Evolutionary conservation across 2,329 filamentous ascomycete genomes (phyloP), one percentile per base, ranked within the genome.

Genomic region (Alternaria brassicicola): DNA sequence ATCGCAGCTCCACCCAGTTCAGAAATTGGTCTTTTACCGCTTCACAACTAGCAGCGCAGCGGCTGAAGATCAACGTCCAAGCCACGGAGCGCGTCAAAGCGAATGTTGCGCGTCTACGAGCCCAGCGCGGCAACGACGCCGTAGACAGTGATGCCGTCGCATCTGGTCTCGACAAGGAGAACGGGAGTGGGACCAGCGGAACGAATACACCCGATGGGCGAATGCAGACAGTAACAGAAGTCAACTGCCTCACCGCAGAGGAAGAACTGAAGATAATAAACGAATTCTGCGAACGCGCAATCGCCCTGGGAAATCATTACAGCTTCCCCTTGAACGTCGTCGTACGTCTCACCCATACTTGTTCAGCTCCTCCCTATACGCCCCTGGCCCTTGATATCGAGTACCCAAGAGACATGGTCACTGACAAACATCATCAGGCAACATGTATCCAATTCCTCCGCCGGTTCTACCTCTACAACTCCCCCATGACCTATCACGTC

Each of bases 381-480:
- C n/a, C n/a, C n/a, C n/a, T n/a, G n/a, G n/a, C n/a, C n/a, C n/a
- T n/a, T n/a, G n/a, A n/a, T n/a, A n/a, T n/a, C n/a, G n/a, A n/a
- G n/a, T n/a, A n/a, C n/a, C n/a, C n/a, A n/a, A n/a, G n/a, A 38
- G 3, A 36, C 53, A 21, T 6, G 12, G 25, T 2, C 36, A 38
- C 41, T 63, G 30, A 55, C 33, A 33, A 15, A 23, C 9, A n/a
- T 2, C 9, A 21, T n/a, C 50, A 87, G 84, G 88, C 90, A 25
- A 97, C 93, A 6, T 92, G 92, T 3, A 90, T 94, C 61, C 88
- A 96, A 72, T 97, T 96, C 76, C 85, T 99, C 59, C 90, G 92
- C 55, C 90, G 95, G 57, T 98, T 99, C 84, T 99, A 98, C 81
- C 85, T 97, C 35, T 94, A 91, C 72, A 97, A 98, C 79, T 96